A percentile compares a stretch with the other conserved stretches of the same genome.
phyloP scores from a whole-genome alignment of 106 monocot genomes.

The Dioscorea zingiberensis region DNA sequence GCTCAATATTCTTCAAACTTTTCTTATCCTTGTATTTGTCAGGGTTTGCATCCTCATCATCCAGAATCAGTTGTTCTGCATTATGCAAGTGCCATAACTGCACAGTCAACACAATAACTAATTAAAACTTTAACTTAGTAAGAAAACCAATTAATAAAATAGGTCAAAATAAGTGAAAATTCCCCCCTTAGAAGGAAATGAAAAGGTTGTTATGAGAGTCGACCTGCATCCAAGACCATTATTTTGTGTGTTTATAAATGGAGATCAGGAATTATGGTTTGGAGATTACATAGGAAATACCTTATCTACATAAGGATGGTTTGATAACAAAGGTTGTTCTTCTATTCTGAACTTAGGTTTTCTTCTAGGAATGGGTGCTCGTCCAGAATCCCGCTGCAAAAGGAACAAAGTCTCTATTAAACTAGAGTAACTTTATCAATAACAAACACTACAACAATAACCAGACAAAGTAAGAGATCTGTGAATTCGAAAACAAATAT shows the following conservation, averaged over 20 bases:
- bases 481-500: too few species aligned
- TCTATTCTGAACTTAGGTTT: conserved; percentile 54
- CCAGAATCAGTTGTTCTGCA: conserved; percentile 97
- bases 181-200: too few species aligned
- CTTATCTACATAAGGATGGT: conserved; percentile 94
- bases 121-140: background rate
- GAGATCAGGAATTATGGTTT: background rate
- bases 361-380: conserved; percentile 80
- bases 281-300: conserved; percentile 17
- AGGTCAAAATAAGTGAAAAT: too few species aligned
- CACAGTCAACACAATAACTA: conserved; percentile 11
- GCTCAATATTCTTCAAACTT: conserved; percentile 22
- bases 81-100: conserved; percentile 93
- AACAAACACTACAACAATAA: too few species aligned
- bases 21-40: conserved; percentile 72
- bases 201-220: too few species aligned
- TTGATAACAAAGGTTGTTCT: conserved; percentile 64
- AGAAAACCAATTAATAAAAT: too few species aligned
- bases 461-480: too few species aligned
- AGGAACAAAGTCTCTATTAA: background rate
- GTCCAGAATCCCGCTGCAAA: conserved; percentile 61
- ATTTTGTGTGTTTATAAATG: too few species aligned
- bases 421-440: background rate
- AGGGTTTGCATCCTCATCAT: conserved; percentile 89
- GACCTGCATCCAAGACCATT: too few species aligned